These are phyloP conservation scores for Murraya paniculata DNA, from an alignment of 345 rosid species.

Conservation along the genomic window DNA sequence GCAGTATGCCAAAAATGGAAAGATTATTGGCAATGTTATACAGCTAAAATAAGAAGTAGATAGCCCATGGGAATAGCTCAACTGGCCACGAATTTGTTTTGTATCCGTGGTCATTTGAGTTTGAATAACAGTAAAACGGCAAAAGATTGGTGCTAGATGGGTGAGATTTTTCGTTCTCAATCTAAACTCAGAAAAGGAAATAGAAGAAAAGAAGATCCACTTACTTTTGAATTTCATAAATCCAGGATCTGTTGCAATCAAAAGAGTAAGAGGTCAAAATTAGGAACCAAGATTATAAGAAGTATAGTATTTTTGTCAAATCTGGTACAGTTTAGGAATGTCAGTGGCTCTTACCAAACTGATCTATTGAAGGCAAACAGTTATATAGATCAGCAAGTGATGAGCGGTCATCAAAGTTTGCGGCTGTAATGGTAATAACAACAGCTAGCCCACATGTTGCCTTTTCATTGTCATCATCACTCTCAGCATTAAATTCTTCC, in stretches of 20 bases:
- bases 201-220: constrained; percentile 13
- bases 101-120: too few relatives aligned
- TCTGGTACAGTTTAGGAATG: too few relatives aligned
- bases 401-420: constrained; percentile 11
- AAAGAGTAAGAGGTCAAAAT: constrained; percentile 3
- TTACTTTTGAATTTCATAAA: constrained; percentile 45
- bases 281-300: background rate
- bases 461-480: constrained; percentile 7
- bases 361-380: constrained; percentile 42
- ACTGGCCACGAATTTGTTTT: too few relatives aligned
- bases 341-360: constrained; percentile 28
- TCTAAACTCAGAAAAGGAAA: background rate
- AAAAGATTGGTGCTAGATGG: too few relatives aligned
- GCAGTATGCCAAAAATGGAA: background rate
- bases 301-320: background rate
- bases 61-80: too few relatives aligned
- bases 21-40: background rate
- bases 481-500: background rate
- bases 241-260: constrained; percentile 37
- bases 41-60: too few relatives aligned
- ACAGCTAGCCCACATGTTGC: constrained; percentile 34
- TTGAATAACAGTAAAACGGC: too few relatives aligned
- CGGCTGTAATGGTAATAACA: constrained; percentile 39
- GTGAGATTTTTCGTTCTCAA: too few relatives aligned
- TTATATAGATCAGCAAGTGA: constrained; percentile 33